A percentile compares a stretch with the other conserved stretches of the same genome.
Conservation (phyloP, 805 yeast genomes). For the Barnettozyma pratensis region DNA sequence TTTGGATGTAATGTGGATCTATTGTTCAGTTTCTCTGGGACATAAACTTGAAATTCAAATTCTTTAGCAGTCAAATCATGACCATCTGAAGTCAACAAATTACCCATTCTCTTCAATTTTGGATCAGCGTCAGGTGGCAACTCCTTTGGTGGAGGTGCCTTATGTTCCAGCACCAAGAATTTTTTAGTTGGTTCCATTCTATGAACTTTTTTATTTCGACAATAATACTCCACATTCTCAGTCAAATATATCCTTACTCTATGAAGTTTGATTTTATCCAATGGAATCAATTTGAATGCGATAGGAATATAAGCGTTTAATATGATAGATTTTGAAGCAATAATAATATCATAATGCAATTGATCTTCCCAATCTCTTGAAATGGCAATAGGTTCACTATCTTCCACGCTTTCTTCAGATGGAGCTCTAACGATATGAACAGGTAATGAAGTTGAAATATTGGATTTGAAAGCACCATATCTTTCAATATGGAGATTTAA, state of each 20-base stretch:
- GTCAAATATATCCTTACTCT: constrained; percentile 81
- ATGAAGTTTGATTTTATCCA: constrained; percentile 82
- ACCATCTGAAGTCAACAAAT: constrained; percentile 30
- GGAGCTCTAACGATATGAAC: constrained; percentile 71
- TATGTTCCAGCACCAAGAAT: constrained; percentile 74
- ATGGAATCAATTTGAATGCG: constrained; percentile 76
- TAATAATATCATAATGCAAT: constrained; percentile 80
- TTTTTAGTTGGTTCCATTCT: constrained; percentile 87
- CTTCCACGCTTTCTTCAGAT: constrained; percentile 73
- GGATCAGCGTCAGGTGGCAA: constrained; percentile 28
- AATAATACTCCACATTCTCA: constrained; percentile 87
- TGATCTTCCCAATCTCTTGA: constrained; percentile 92
- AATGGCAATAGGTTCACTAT: constrained; percentile 89
- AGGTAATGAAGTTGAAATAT: constrained; percentile 57
- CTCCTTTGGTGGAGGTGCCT: constrained; percentile 44
- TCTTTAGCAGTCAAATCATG: constrained; percentile 68
- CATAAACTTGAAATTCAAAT: constrained; percentile 78
- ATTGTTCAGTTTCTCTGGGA: constrained; percentile 64
- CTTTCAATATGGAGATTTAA: constrained; percentile 70
- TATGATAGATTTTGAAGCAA: constrained; percentile 85
- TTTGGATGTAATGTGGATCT: constrained; percentile 73
- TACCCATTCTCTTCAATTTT: constrained; percentile 37
- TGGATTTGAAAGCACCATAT: constrained; percentile 81
- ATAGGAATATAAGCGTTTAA: constrained; percentile 81
- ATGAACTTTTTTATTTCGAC: constrained; percentile 82